Conservation (phyloP, 495 filamentous ascomycete species). For the Aspergillus taichungensis region DNA sequence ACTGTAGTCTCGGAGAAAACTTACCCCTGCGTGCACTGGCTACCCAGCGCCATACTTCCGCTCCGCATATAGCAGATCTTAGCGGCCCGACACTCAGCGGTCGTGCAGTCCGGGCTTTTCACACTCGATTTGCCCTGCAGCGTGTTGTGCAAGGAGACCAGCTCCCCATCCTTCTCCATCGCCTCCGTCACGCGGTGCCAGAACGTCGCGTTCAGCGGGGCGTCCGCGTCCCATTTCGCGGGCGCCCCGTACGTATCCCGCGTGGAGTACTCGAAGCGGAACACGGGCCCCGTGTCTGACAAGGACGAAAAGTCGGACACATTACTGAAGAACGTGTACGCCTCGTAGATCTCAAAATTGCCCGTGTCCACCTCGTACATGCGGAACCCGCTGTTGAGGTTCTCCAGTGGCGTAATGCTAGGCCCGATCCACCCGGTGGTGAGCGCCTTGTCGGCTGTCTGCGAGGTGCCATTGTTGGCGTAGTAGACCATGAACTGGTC, state of each 20-base stretch:
- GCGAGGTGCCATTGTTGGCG: slow-evolving; percentile 38
- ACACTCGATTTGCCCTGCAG: slow-evolving; percentile 46
- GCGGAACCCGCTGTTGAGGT: slow-evolving; percentile 47
- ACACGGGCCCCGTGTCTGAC: slow-evolving; percentile 32
- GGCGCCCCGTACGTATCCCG: slow-evolving; percentile 41
- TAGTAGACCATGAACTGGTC: slow-evolving; percentile 47
- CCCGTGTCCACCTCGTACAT: slow-evolving; percentile 48
- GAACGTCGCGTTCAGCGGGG: slow-evolving; percentile 48
- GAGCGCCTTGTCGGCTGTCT: slow-evolving; percentile 30
- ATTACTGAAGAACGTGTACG: slow-evolving; percentile 44
- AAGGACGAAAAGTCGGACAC: slow-evolving; percentile 34
- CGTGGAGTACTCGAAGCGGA: slow-evolving; percentile 47
- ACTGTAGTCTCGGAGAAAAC: slow-evolving; percentile 3
- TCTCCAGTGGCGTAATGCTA: slow-evolving; percentile 44
- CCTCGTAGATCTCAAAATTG: slow-evolving; percentile 44
- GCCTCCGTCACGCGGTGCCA: slow-evolving; percentile 51
- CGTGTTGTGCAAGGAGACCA: slow-evolving; percentile 43
- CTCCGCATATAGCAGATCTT: slow-evolving; percentile 56
- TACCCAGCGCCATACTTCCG: slow-evolving; percentile 44
- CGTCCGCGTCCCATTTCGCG: slow-evolving; percentile 35
- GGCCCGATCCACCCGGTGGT: slow-evolving; percentile 42
- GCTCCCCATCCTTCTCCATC: slow-evolving; percentile 42
- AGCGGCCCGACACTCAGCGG: slow-evolving; percentile 36
- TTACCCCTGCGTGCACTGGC: slow-evolving; percentile 42
- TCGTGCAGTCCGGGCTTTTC: slow-evolving; percentile 43